Evolutionary conservation across 495 filamentous ascomycete genomes (phyloP).

Genomic region (Thozetella sp.): DNA sequence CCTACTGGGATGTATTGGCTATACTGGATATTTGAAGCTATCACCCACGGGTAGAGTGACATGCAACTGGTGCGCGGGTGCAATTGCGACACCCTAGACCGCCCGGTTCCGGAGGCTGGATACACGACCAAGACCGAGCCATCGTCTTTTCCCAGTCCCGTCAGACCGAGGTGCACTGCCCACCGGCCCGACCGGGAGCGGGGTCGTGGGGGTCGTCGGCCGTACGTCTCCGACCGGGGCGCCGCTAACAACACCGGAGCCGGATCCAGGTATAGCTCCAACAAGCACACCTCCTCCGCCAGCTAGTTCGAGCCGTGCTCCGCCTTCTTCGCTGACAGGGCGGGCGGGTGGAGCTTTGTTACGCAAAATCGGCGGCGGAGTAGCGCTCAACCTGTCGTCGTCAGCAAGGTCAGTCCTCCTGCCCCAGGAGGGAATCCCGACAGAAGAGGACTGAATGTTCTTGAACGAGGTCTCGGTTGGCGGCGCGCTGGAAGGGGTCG

Average conservation of each 20-base stretch:
- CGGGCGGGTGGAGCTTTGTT: slow-evolving; percentile 24
- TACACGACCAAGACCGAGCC: slow-evolving; percentile 33
- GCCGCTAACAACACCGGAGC: neutral
- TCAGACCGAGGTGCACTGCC: slow-evolving; percentile 7
- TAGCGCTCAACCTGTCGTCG: slow-evolving; percentile 35
- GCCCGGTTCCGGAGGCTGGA: slow-evolving; percentile 26
- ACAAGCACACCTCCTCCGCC: slow-evolving; percentile 6
- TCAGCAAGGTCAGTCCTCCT: slow-evolving; percentile 19
- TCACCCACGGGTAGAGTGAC: too few species aligned
- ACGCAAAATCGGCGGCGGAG: slow-evolving; percentile 46
- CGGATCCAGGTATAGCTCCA: neutral
- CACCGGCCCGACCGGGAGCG: neutral
- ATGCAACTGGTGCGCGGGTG: too few species aligned
- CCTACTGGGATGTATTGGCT: too few species aligned
- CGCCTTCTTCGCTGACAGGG: slow-evolving; percentile 20
- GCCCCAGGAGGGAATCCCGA: slow-evolving; percentile 29
- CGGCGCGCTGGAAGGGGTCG: slow-evolving; percentile 28
- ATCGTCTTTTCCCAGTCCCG: slow-evolving; percentile 24
- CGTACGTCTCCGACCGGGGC: slow-evolving; percentile 1
- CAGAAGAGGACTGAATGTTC: slow-evolving; percentile 15
- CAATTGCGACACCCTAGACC: too few species aligned
- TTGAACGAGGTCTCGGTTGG: slow-evolving; percentile 33
- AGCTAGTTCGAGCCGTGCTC: slow-evolving; percentile 11
- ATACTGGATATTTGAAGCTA: too few species aligned
- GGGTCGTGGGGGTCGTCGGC: neutral